Conservation (phyloP, 768 basidiomycete genomes). For the Tephrocybe sp. region DNA sequence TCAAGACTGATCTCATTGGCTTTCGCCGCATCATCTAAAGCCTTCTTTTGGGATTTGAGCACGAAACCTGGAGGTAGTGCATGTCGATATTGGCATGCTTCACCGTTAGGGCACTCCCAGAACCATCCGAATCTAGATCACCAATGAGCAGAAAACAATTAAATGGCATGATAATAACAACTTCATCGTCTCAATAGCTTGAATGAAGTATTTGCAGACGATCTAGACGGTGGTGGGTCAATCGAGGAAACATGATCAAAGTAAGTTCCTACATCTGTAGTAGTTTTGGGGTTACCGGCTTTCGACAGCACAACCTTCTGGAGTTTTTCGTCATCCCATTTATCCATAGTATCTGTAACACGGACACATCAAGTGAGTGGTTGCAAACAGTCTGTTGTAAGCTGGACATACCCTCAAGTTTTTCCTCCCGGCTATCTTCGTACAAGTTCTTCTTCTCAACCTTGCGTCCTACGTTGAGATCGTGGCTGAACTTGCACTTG, state of each 20-base stretch:
- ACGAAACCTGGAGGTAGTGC: conserved; percentile 96
- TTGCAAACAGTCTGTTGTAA: background rate
- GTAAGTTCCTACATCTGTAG: conserved; percentile 70
- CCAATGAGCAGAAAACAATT: background rate
- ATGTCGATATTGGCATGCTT: conserved; percentile 90
- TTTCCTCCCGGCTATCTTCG: conserved; percentile 82
- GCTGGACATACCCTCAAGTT: conserved; percentile 57
- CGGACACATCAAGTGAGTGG: background rate
- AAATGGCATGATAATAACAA: conserved; percentile 28
- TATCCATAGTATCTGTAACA: conserved; percentile 89
- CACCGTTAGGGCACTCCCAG: conserved; percentile 92
- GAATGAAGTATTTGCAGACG: conserved; percentile 96
- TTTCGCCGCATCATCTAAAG: conserved; percentile 87
- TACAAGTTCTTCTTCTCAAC: conserved; percentile 96
- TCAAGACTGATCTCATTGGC: conserved; percentile 88
- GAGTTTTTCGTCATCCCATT: conserved; percentile 95
- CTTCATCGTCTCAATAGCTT: conserved; percentile 92
- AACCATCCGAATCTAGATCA: conserved; percentile 84
- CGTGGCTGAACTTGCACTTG: conserved; percentile 98
- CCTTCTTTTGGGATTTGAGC: conserved; percentile 92
- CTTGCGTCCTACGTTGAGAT: conserved; percentile 85
- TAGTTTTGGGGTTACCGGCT: conserved; percentile 87
- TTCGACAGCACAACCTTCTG: conserved; percentile 84
- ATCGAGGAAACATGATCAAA: background rate
- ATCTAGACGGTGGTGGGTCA: conserved; percentile 51